Evolutionary conservation across 164 flowering plant species (phyloP), one percentile per base, ranked within the genome.

Genomic region (Vitis vinifera): DNA sequence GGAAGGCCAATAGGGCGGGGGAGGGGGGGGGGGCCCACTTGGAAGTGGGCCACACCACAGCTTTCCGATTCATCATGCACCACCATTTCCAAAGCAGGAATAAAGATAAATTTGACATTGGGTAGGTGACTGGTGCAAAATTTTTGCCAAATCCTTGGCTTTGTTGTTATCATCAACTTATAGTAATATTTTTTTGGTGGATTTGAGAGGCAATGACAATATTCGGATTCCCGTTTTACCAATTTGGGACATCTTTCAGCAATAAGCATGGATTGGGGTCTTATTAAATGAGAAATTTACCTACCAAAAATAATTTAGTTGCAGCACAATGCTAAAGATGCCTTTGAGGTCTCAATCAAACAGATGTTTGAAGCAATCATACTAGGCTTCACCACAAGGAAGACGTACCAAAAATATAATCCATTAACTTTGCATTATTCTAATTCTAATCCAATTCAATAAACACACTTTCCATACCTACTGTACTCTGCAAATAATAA

Each of bases 41-140:
- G 29, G 60, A 23, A 3, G 17, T 17, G 31, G n/a, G 44, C 53
- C 4, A 60, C 29, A 11, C 51, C 11, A 5, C 10, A 15, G 13
- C 29, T 53, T 69, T 29, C 9, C 15, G 55, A 23, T 17, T 59
- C 58, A 69, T 59, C 58, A 60, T 7, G 49, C 61, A 53, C 61
- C 51, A 55, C 61, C 12, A 19, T 60, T 69, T 59, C 59, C 57
- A 16, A 30, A 29, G 63, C 47, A 3, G 44, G 4, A 6, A 37
- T 37, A 37, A 37, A 37, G 44, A 37, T 37, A 37, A 37, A 37
- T 37, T 37, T 37, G 44, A 37, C 44, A 37, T 29, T 23, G 10
- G 30, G 61, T 58, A 12, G 61, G 14, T 14, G 14, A 47, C 16
- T 15, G 47, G 27, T 4, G 8, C 15, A 44, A 47, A 62, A 62